Evolutionary conservation across 2,329 filamentous ascomycete species (phyloP), one percentile per base, ranked within the genome.

Genomic region (Thelonectria blattea): DNA sequence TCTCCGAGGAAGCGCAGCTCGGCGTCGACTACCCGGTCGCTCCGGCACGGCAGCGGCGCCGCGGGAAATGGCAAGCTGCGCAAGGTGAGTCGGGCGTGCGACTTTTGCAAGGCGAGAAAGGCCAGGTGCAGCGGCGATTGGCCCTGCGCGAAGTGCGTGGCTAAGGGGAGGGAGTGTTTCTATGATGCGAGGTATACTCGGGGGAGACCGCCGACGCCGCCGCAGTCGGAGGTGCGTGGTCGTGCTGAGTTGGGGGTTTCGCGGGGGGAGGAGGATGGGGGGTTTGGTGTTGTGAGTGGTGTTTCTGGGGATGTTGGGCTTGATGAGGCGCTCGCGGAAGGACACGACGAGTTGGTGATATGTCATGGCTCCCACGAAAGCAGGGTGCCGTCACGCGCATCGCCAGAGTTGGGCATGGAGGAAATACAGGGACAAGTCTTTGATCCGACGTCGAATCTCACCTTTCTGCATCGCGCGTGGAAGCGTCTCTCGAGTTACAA

Each of bases 371-470:
- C 47, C 7, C 58, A 56, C 2, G 81, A 81, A 9, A 76, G 78
- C 57, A 71, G 71, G 0, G 79, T 80, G 3, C 74, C 83, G 0
- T 72, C 62, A 3, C 66, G 66, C 20, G 70, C 55, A 18, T 85
- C 81, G 1, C 82, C 79, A 1, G 81, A 79, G 50, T 76, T 77
- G 4, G 77, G 75, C 5, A 76, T 78, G 18, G 79, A 81, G 1
- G 82, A 84, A 60, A 79, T 84, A 2, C 79, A 82, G 56, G 83
- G 81, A 1, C 81, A 85, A 46, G 83, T 83, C 54, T 77, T 83
- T 15, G 83, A 83, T 12, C 78, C 80, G 5, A 80, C 82, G 0
- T 85, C 83, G 2, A 80, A 81, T 0, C 71, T 84, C 5, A 82
- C 82, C 0, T 85, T 85, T 60, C 74, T 85, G 1, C 82, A 83